Conservation (phyloP, 768 basidiomycete species). For the Mycena galericulata region DNA sequence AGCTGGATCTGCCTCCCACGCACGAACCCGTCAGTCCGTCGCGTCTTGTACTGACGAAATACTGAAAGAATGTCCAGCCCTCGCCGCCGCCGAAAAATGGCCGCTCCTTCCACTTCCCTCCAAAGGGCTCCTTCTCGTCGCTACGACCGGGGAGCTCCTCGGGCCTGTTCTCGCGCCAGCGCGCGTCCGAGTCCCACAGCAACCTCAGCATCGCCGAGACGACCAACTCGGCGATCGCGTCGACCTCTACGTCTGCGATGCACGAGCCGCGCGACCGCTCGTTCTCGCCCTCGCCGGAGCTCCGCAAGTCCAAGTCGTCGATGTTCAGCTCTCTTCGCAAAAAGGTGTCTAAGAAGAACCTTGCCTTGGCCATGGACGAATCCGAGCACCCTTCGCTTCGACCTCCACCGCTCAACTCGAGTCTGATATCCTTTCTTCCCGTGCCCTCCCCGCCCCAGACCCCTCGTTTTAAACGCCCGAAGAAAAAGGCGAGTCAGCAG, state of each 20-base stretch:
- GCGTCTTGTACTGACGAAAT: constrained; percentile 32
- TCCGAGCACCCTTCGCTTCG: constrained; percentile 53
- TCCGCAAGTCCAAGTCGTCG: constrained; percentile 64
- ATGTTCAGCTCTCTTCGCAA: constrained; percentile 57
- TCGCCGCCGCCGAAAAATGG: constrained; percentile 38
- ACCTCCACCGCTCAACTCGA: constrained; percentile 48
- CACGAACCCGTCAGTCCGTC: constrained; percentile 39
- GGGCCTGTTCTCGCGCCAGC: constrained; percentile 31
- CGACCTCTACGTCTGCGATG: constrained; percentile 15
- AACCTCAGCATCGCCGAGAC: constrained; percentile 33
- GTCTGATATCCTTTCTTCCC: constrained; percentile 38
- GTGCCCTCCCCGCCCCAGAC: constrained; percentile 27
- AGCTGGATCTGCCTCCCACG: constrained; percentile 30
- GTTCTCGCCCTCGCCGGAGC: constrained; percentile 44
- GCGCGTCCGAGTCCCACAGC: constrained; percentile 37
- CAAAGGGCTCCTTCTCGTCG: constrained; percentile 47
- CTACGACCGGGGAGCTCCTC: constrained; percentile 34
- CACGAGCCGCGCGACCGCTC: constrained; percentile 24
- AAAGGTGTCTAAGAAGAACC: constrained; percentile 54
- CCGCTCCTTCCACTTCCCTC: constrained; percentile 40
- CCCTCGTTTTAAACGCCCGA: constrained; percentile 35
- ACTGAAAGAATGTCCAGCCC: constrained; percentile 27
- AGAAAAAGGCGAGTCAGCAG: constrained; percentile 50
- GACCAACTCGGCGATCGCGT: constrained; percentile 32
- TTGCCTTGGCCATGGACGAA: constrained; percentile 46